phyloP scores from a whole-genome alignment of 1,284 basidiomycete species.

The Xerocomus minutiporus region DNA sequence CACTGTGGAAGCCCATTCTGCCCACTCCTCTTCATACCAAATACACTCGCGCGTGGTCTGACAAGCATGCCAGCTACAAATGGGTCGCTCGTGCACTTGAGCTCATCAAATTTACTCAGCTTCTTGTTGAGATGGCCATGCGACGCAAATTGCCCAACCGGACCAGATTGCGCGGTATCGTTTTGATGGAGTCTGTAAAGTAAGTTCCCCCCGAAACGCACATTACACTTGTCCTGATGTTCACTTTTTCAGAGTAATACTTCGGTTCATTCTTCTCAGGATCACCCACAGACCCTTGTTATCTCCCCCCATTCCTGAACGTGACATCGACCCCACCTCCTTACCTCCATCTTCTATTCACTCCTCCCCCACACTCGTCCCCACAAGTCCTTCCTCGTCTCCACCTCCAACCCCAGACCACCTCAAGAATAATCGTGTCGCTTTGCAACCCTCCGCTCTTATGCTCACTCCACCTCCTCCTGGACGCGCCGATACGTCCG shows the following conservation, averaged over 20 bases:
- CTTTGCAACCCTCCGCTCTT: conserved; percentile 50
- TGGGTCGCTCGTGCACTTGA: conserved; percentile 72
- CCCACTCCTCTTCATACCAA: conserved; percentile 67
- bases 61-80: conserved; percentile 63
- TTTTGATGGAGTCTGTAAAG: conserved; percentile 78
- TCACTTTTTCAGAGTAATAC: conserved; percentile 50
- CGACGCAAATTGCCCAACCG: conserved; percentile 60
- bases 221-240: conserved; percentile 6
- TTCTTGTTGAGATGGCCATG: conserved; percentile 85
- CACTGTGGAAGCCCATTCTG: conserved; percentile 64
- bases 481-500: conserved; percentile 46
- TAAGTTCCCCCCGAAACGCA: conserved; percentile 37
- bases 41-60: conserved; percentile 81
- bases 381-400: conserved; percentile 51
- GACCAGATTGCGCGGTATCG: conserved; percentile 66
- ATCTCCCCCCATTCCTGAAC: conserved; percentile 74
- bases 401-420: conserved; percentile 64
- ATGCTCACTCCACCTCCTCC: conserved; percentile 53
- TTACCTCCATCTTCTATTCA: conserved; percentile 53
- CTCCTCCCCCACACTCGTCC: conserved; percentile 54
- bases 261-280: conserved; percentile 67
- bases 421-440: conserved; percentile 70
- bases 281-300: conserved; percentile 74
- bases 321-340: conserved; percentile 75
- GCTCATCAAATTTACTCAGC: conserved; percentile 72